Evolutionary conservation across 495 filamentous ascomycete species (phyloP).

Genomic region (Penicillium chermesinum): DNA sequence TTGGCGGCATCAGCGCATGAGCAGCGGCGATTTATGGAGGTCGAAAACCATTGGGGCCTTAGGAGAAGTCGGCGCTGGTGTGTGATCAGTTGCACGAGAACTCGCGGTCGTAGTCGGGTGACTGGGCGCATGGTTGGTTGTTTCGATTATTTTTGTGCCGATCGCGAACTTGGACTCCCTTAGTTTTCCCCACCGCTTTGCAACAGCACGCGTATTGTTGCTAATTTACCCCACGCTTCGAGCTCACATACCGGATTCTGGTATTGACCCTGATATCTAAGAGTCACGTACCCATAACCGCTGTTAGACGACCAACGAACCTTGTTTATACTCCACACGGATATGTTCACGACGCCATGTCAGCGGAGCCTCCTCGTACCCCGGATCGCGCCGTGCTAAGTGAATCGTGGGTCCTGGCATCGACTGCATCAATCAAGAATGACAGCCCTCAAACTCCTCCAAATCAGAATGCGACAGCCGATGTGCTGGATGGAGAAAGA

Average conservation of each 20-base stretch:
- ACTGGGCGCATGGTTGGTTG: slow-evolving; percentile 27
- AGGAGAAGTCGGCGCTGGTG: slow-evolving; percentile 2
- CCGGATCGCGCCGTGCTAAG: slow-evolving; percentile 27
- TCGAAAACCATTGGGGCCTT: slow-evolving; percentile 31
- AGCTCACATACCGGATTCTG: not conserved
- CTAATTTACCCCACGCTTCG: not conserved
- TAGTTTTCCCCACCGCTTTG: slow-evolving; percentile 25
- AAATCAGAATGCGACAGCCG: not conserved
- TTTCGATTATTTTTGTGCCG: slow-evolving; percentile 6
- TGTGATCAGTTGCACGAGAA: slow-evolving; percentile 7
- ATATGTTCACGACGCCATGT: slow-evolving; percentile 24
- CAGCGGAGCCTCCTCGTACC: slow-evolving; percentile 12
- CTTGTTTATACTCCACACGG: slow-evolving; percentile 1
- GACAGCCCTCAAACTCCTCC: not conserved
- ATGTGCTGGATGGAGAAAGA: too few relatives aligned
- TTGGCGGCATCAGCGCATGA: slow-evolving; percentile 35
- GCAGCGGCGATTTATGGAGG: slow-evolving; percentile 28
- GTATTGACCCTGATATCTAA: not conserved
- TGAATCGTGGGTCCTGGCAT: slow-evolving; percentile 39
- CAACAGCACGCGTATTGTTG: not conserved
- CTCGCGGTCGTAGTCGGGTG: slow-evolving; percentile 17
- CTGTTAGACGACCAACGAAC: too few relatives aligned
- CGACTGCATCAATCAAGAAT: slow-evolving; percentile 15
- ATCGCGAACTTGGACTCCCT: slow-evolving; percentile 15
- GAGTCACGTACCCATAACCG: not conserved